A percentile compares a stretch with the other conserved stretches of the same genome.
phyloP scores from a whole-genome alignment of 352 stramenopile species.

The Phytophthora ohioensis region DNA sequence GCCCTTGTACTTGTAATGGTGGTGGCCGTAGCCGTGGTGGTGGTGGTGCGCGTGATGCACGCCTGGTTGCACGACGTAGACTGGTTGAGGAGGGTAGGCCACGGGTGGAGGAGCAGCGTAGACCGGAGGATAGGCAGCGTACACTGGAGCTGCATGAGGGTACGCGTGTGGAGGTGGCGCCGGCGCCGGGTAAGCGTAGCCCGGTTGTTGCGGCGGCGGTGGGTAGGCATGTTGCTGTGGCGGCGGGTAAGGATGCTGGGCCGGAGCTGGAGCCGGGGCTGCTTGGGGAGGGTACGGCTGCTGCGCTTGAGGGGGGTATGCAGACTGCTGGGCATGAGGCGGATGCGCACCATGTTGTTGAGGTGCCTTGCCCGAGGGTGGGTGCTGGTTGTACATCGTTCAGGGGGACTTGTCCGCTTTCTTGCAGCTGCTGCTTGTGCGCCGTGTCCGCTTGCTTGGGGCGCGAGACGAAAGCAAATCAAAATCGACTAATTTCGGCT shows the following conservation, averaged over 20 bases:
- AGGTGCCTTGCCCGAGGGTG: constrained; percentile 17
- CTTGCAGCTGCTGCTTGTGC: neutral
- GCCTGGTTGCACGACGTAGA: constrained; percentile 44
- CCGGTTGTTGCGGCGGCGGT: neutral
- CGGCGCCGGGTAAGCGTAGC: constrained; percentile 23
- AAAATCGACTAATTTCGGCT: constrained; percentile 33
- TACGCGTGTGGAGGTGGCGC: constrained; percentile 27
- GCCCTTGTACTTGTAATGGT: constrained; percentile 38
- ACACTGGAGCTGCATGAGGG: constrained; percentile 2
- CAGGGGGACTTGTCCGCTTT: no score
- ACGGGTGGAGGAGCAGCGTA: constrained; percentile 3
- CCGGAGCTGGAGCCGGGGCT: neutral
- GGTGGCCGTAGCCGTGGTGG: constrained; percentile 9
- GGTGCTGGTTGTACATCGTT: constrained; percentile 33
- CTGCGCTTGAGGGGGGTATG: constrained; percentile 12
- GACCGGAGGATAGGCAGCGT: constrained; percentile 17
- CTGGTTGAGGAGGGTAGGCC: constrained; percentile 23
- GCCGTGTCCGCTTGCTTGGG: no score
- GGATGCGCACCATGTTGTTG: constrained; percentile 35
- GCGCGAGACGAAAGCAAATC: constrained; percentile 15
- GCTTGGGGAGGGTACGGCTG: constrained; percentile 33
- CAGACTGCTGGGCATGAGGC: constrained; percentile 10
- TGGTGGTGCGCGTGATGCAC: constrained; percentile 29
- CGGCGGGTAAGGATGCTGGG: neutral
- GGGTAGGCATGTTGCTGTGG: neutral